phyloP scores from a whole-genome alignment of 805 yeast genomes.

The Scheffersomyces ergatensis region DNA sequence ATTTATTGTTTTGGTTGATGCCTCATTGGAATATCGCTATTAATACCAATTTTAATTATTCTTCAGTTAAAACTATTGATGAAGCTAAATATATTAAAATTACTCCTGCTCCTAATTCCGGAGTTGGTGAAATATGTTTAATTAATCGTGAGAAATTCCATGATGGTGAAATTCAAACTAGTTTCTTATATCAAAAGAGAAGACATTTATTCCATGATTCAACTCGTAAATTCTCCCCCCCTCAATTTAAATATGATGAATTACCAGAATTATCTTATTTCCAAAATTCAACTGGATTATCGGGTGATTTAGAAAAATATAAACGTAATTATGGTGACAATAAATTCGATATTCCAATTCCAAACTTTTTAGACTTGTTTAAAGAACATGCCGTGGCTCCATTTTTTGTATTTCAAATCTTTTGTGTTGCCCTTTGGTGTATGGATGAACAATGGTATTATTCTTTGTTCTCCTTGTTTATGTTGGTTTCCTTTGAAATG shows the following conservation, averaged over 20 bases:
- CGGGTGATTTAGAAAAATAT: slow-evolving; percentile 48
- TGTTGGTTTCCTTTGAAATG: slow-evolving; percentile 90
- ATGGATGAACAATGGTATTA: slow-evolving; percentile 97
- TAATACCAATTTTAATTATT: slow-evolving; percentile 67
- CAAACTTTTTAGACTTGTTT: slow-evolving; percentile 85
- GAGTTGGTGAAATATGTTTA: slow-evolving; percentile 75
- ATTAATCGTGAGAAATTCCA: slow-evolving; percentile 54
- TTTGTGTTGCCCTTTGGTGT: slow-evolving; percentile 93
- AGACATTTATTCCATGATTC: slow-evolving; percentile 70
- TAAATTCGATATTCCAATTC: slow-evolving; percentile 91
- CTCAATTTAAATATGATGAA: slow-evolving; percentile 68
- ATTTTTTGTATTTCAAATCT: slow-evolving; percentile 92
- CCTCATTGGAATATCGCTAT: slow-evolving; percentile 91
- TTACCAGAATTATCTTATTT: slow-evolving; percentile 54
- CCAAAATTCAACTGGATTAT: slow-evolving; percentile 55
- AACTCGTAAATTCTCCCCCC: slow-evolving; percentile 66
- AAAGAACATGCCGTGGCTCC: slow-evolving; percentile 99
- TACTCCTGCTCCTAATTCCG: slow-evolving; percentile 81
- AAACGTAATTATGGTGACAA: slow-evolving; percentile 75
- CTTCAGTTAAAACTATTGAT: slow-evolving; percentile 45
- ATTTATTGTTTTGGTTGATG: slow-evolving; percentile 76
- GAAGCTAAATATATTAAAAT: slow-evolving; percentile 75
- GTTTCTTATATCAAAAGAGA: slow-evolving; percentile 88
- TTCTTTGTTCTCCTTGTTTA: slow-evolving; percentile 85
- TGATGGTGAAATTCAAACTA: slow-evolving; percentile 59